Evolutionary conservation across 208 protist genomes (phyloP).

Genomic region (Angomonas desouzai): DNA sequence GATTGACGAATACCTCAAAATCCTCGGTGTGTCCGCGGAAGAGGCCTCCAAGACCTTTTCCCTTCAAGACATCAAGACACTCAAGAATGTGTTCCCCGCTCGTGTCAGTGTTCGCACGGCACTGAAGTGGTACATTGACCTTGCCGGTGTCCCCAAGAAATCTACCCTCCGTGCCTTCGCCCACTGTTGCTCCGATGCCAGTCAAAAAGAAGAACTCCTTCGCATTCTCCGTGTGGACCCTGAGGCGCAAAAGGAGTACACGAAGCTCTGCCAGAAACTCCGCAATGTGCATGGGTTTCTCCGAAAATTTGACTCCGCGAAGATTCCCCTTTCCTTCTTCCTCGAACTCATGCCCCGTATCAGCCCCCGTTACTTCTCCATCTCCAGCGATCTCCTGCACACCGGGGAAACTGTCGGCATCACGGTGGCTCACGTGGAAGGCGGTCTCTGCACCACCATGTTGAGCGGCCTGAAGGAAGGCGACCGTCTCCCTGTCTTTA

Average conservation of each 20-base stretch:
- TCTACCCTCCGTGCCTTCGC: constrained; percentile 89
- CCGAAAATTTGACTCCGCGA: constrained; percentile 69
- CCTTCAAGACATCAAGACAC: constrained; percentile 76
- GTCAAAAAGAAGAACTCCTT: constrained; percentile 76
- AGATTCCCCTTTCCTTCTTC: constrained; percentile 80
- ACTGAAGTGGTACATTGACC: constrained; percentile 91
- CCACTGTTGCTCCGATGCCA: constrained; percentile 68
- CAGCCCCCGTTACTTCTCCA: constrained; percentile 94
- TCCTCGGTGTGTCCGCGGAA: constrained; percentile 48
- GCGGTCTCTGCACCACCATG: constrained; percentile 90
- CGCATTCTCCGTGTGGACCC: constrained; percentile 62
- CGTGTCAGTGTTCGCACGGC: constrained; percentile 74
- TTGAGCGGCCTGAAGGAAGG: constrained; percentile 54
- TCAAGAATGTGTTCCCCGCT: constrained; percentile 85
- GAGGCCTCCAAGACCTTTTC: constrained; percentile 78
- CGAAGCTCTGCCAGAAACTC: constrained; percentile 62
- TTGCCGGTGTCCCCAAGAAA: constrained; percentile 80
- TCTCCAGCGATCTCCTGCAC: constrained; percentile 88
- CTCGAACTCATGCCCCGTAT: constrained; percentile 93
- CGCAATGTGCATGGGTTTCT: constrained; percentile 80
- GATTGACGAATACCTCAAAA: constrained; percentile 72
- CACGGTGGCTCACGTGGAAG: constrained; percentile 87
- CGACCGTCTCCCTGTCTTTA: constrained; percentile 82
- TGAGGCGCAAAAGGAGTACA: constrained; percentile 70
- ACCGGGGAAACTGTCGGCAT: constrained; percentile 72